A percentile compares a stretch with the other conserved stretches of the same genome.
These are phyloP conservation scores for Agroathelia rolfsii DNA, from an alignment of 1,284 basidiomycete species.

Conservation along the genomic window DNA sequence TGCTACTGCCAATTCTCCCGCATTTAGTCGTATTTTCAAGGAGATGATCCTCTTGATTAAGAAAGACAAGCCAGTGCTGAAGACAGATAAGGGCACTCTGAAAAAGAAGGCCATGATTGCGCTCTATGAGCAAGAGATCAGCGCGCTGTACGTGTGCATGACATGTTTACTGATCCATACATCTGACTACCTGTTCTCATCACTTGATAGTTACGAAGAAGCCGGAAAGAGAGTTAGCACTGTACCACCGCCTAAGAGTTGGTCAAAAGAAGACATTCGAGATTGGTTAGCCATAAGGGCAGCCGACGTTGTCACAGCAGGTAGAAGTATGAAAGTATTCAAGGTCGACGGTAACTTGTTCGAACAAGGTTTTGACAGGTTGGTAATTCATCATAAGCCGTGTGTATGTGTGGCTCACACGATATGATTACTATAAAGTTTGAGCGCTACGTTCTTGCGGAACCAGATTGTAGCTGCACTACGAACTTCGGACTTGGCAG, in stretches of 20 bases:
- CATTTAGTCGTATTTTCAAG: conserved; percentile 24
- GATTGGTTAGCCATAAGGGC: conserved; percentile 2
- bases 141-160: conserved; percentile 13
- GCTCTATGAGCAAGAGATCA: conserved; percentile 19
- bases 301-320: conserved; percentile 1
- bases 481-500: conserved; percentile 11
- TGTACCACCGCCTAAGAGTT: conserved; percentile 13
- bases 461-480: conserved; percentile 17
- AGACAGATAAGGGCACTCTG: conserved; percentile 20
- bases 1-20: conserved; percentile 22
- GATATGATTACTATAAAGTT: conserved; percentile 9
- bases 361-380: conserved; percentile 22
- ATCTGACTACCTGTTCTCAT: neutral
- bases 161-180: neutral
- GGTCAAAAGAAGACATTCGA: conserved; percentile 12
- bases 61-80: conserved; percentile 17
- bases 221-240: conserved; percentile 12
- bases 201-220: too few relatives aligned
- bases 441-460: conserved; percentile 16
- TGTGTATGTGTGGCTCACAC: neutral
- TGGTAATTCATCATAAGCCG: too few relatives aligned
- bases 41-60: conserved; percentile 20
- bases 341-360: conserved; percentile 17
- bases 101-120: conserved; percentile 17
- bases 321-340: too few relatives aligned